phyloP scores from a whole-genome alignment of 2,329 filamentous ascomycete species.

The Fusarium nygamai region DNA sequence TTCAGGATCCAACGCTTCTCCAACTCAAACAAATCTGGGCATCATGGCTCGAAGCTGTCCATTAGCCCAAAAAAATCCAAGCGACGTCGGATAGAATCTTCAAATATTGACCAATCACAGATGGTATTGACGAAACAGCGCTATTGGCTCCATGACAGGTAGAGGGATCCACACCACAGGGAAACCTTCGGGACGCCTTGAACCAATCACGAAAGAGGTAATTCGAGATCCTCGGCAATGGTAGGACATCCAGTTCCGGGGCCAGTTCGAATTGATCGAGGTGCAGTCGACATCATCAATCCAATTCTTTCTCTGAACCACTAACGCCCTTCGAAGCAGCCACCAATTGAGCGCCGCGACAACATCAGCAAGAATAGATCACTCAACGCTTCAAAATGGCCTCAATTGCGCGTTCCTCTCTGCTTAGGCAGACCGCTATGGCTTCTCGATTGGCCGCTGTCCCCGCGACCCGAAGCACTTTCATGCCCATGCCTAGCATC shows the following conservation, averaged over 20 bases:
- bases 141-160: conserved; percentile 40
- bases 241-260: conserved; percentile 35
- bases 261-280: conserved; percentile 32
- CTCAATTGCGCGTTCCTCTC: conserved; percentile 63
- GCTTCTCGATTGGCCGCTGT: conserved; percentile 51
- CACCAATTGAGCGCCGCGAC: conserved; percentile 44
- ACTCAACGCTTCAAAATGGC: conserved; percentile 57
- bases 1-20: background rate
- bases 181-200: conserved; percentile 38
- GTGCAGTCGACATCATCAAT: conserved; percentile 36
- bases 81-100: conserved; percentile 26
- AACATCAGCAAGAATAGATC: conserved; percentile 12
- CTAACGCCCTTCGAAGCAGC: conserved; percentile 36
- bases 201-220: conserved; percentile 57
- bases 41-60: conserved; percentile 25
- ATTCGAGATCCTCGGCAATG: conserved; percentile 65
- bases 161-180: conserved; percentile 40
- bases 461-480: conserved; percentile 50
- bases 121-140: conserved; percentile 20
- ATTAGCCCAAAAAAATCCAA: conserved; percentile 41
- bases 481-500: conserved; percentile 46
- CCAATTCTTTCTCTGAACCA: conserved; percentile 9
- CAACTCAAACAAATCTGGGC: conserved; percentile 9
- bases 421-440: conserved; percentile 64
- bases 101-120: conserved; percentile 46